A percentile compares a stretch with the other conserved stretches of the same genome.
phyloP scores from a whole-genome alignment of 2,329 filamentous ascomycete species.

The Cladophialophora bantiana region DNA sequence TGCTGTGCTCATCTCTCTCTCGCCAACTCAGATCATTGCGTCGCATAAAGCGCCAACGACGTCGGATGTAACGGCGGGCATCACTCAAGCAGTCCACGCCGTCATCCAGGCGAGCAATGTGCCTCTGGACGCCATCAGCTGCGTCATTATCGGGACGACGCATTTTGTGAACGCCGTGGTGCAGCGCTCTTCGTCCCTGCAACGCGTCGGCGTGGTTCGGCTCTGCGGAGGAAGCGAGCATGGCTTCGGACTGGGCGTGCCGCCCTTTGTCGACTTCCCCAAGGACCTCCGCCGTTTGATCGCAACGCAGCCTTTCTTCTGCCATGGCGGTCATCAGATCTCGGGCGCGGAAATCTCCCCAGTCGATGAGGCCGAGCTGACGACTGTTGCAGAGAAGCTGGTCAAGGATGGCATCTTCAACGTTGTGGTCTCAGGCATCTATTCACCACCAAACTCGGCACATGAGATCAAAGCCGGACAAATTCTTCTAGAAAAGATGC shows the following conservation, averaged over 20 bases:
- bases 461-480: slow-evolving; percentile 38
- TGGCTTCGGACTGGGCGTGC: slow-evolving; percentile 39
- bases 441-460: slow-evolving; percentile 54
- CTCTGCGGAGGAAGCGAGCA: slow-evolving; percentile 29
- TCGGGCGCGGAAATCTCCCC: slow-evolving; percentile 28
- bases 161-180: slow-evolving; percentile 56
- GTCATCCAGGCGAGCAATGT: slow-evolving; percentile 48
- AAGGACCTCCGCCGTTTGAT: slow-evolving; percentile 44
- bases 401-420: slow-evolving; percentile 48
- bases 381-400: slow-evolving; percentile 37
- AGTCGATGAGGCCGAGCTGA: slow-evolving; percentile 24
- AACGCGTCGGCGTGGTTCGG: slow-evolving; percentile 29
- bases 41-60: slow-evolving; percentile 51
- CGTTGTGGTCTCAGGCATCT: slow-evolving; percentile 55
- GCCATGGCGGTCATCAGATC: slow-evolving; percentile 32
- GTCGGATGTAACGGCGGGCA: slow-evolving; percentile 53
- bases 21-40: slow-evolving; percentile 27
- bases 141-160: slow-evolving; percentile 61
- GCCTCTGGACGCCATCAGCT: slow-evolving; percentile 47
- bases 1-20: slow-evolving; percentile 29
- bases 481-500: slow-evolving; percentile 51
- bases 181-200: slow-evolving; percentile 24
- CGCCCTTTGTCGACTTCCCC: slow-evolving; percentile 60
- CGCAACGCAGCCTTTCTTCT: slow-evolving; percentile 19
- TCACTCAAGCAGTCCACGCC: slow-evolving; percentile 48